Percentiles rank a stretch among this genome's conserved stretches.
Evolutionary conservation across 306 rosid genomes (phyloP).

Genomic region (Trifolium dubium): DNA sequence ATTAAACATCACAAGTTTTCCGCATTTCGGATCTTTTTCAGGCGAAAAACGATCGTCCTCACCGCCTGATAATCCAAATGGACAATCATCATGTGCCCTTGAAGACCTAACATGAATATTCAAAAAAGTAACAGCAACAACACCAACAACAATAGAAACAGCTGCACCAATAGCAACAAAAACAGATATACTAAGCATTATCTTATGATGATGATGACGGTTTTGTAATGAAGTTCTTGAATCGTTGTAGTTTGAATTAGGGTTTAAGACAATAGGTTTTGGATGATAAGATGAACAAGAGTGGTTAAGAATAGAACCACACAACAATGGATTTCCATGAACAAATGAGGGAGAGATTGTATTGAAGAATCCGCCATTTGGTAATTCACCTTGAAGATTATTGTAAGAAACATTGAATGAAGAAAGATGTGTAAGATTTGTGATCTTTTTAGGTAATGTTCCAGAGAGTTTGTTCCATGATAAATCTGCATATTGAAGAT

Average conservation of each 20-base stretch:
- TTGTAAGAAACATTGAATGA: slow-evolving; percentile 82
- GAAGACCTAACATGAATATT: slow-evolving; percentile 71
- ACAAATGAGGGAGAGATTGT: slow-evolving; percentile 71
- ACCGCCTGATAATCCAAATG: slow-evolving; percentile 66
- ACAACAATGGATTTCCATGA: slow-evolving; percentile 73
- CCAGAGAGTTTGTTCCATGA: slow-evolving; percentile 82
- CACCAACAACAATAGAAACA: slow-evolving; percentile 74
- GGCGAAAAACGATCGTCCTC: slow-evolving; percentile 74
- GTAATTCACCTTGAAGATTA: slow-evolving; percentile 83
- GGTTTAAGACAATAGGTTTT: slow-evolving; percentile 92
- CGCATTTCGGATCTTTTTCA: slow-evolving; percentile 61
- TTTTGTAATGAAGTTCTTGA: slow-evolving; percentile 52
- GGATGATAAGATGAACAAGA: slow-evolving; percentile 86
- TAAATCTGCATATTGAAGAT: slow-evolving; percentile 77
- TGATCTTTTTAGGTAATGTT: slow-evolving; percentile 83
- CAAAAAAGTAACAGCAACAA: slow-evolving; percentile 70
- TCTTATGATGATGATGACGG: slow-evolving; percentile 68
- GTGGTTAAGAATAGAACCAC: slow-evolving; percentile 78
- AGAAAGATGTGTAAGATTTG: slow-evolving; percentile 74
- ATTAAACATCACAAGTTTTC: slow-evolving; percentile 89
- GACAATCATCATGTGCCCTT: slow-evolving; percentile 56
- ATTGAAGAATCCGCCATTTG: slow-evolving; percentile 94
- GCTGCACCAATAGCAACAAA: slow-evolving; percentile 95
- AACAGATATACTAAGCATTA: slow-evolving; percentile 78
- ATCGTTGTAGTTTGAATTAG: slow-evolving; percentile 72